Percentiles rank a stretch among this genome's conserved stretches.
Conservation (phyloP, 192 early-diverging fungal genomes). For the Chytriomyces confervae region DNA sequence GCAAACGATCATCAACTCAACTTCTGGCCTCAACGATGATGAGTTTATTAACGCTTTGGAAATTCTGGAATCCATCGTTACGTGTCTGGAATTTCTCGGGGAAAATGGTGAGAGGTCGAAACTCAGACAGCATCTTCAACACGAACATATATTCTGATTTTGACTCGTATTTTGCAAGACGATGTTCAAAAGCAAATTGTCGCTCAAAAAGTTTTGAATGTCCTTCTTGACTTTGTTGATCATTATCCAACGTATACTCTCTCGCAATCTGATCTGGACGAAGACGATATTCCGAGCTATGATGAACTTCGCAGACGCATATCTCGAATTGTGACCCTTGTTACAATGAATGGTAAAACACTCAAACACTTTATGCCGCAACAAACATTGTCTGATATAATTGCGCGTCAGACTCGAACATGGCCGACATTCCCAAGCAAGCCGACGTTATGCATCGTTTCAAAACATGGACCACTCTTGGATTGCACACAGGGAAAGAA, state of each 20-base stretch:
- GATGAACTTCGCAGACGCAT: constrained; percentile 51
- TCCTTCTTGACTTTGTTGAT: constrained; percentile 57
- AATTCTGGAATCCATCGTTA: constrained; percentile 49
- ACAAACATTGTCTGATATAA: neutral
- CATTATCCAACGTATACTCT: constrained; percentile 32
- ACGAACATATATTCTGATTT: neutral
- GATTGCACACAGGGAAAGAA: constrained; percentile 20
- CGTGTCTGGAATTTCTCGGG: constrained; percentile 49
- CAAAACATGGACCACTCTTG: constrained; percentile 53
- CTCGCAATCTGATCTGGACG: constrained; percentile 29
- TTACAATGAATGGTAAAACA: constrained; percentile 56
- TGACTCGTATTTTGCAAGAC: constrained; percentile 31
- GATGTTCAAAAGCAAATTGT: constrained; percentile 50
- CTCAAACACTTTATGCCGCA: neutral
- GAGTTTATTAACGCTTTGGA: constrained; percentile 44
- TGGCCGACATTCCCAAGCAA: constrained; percentile 48
- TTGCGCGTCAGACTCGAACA: constrained; percentile 47
- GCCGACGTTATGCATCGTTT: constrained; percentile 43
- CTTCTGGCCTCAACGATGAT: constrained; percentile 8
- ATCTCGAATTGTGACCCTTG: constrained; percentile 51
- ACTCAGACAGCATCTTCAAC: neutral
- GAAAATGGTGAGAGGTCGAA: constrained; percentile 48
- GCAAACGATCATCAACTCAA: constrained; percentile 34
- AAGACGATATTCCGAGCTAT: constrained; percentile 35
- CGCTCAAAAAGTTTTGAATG: constrained; percentile 35